Evolutionary conservation across 1,139 yeast genomes (phyloP), one percentile per base, ranked within the genome.

Genomic region (Pichia sp.): DNA sequence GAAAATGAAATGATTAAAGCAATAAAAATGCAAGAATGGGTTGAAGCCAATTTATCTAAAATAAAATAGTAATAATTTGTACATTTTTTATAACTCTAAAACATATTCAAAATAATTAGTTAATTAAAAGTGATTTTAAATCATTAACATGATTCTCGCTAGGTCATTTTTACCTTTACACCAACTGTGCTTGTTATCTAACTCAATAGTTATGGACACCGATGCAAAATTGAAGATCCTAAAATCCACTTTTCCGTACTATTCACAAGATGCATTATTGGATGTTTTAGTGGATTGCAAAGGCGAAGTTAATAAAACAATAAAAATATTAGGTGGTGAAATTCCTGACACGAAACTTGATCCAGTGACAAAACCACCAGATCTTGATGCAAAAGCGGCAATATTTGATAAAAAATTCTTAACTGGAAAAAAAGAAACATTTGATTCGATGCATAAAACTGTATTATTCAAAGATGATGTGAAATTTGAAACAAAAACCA

Each of bases 1-100:
- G 92, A 84, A 55, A 73, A 72, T 46, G 72, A 79, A 50, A 76
- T 81, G 70, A 45, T 51, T 2, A 51, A 54, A 37, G 48, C 58
- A 1, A 37, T 60, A 7, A 47, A 57, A 20, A 41, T 51, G 43
- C 58, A 60, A 40, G 52, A 50, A 29, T 48, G 53, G 53, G 50
- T 48, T 5, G 50, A 50, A 39, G 53, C 45, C 22, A 40, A 35
- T 36, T 32, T 51, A 24, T n/a, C 42, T 2, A 44, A 47, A 23
- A 29, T 26, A 32, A 34, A 39, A 23, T 25, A 38, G 40, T n/a
- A n/a, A 12, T 6, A 24, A 12, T 24, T 2, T 30, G 8, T 30
- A 16, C n/a, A 12, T 15, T 15, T 29, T 15, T 29, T 27, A 7
- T 27, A 11, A 9, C n/a, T n/a, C n/a, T n/a, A n/a, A n/a, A n/a